phyloP scores from a whole-genome alignment of 768 basidiomycete genomes.

The Psilocybe azurescens region DNA sequence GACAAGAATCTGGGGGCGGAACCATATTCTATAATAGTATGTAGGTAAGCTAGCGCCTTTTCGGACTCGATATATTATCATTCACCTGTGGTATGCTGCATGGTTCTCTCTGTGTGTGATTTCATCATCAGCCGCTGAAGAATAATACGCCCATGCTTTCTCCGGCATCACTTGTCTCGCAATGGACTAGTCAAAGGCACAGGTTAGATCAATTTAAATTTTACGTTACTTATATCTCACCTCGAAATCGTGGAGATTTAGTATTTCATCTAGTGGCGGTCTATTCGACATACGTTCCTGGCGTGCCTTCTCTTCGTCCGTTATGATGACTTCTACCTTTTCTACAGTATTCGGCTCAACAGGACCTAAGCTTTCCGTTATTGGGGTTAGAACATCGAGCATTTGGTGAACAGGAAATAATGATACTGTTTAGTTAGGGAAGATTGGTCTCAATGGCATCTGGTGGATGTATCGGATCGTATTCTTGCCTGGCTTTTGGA shows the following conservation, averaged over 20 bases:
- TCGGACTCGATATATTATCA: neutral
- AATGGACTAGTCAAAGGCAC: constrained; percentile 59
- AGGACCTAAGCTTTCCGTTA: constrained; percentile 59
- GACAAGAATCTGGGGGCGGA: constrained; percentile 84
- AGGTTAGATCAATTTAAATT: neutral
- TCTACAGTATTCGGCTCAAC: constrained; percentile 74
- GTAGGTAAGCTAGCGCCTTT: constrained; percentile 1
- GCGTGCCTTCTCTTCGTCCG: constrained; percentile 74
- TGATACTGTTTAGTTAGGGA: constrained; percentile 83
- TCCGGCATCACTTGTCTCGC: constrained; percentile 82
- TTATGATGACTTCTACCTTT: constrained; percentile 65
- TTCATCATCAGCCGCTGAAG: constrained; percentile 96
- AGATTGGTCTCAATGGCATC: constrained; percentile 80
- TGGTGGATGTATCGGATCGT: constrained; percentile 90
- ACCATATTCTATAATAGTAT: constrained; percentile 69
- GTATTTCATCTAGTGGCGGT: constrained; percentile 76
- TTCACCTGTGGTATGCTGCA: constrained; percentile 85
- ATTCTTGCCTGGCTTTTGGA: constrained; percentile 58
- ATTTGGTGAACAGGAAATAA: neutral
- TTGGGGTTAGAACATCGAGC: neutral
- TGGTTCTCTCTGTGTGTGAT: constrained; percentile 91
- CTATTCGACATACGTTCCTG: constrained; percentile 63
- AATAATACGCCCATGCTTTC: constrained; percentile 97
- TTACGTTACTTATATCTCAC: constrained; percentile 5
- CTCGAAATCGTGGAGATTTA: constrained; percentile 82